phyloP scores from a whole-genome alignment of 768 basidiomycete genomes.

The Asterophora parasitica region DNA sequence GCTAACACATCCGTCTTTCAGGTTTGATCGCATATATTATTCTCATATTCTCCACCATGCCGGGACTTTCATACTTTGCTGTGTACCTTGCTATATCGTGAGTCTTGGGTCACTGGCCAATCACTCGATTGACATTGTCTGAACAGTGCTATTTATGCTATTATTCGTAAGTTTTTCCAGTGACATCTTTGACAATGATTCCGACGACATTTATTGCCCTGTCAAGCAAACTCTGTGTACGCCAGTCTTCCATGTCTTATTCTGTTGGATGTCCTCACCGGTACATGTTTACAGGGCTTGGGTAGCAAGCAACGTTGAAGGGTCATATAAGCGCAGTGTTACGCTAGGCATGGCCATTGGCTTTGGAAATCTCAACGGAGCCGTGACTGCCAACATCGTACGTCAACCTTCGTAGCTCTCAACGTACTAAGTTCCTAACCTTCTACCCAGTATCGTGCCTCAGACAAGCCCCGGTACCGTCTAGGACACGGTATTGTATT shows the following conservation, averaged over 20 bases:
- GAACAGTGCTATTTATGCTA: constrained; percentile 45
- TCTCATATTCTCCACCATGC: constrained; percentile 51
- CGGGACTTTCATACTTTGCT: constrained; percentile 69
- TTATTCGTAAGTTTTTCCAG: constrained; percentile 35
- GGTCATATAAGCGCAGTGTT: constrained; percentile 68
- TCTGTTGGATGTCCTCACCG: constrained; percentile 1
- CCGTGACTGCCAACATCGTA: constrained; percentile 62
- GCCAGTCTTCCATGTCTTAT: constrained; percentile 11
- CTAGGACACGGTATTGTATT: constrained; percentile 67
- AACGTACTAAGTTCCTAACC: neutral
- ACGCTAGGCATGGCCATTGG: constrained; percentile 70
- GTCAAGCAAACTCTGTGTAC: constrained; percentile 47
- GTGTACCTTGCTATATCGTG: constrained; percentile 67
- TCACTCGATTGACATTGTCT: neutral
- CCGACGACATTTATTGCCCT: neutral
- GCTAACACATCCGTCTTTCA: neutral
- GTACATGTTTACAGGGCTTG: constrained; percentile 46
- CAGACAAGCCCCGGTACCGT: constrained; percentile 62
- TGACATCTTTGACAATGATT: neutral
- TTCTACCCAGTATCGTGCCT: constrained; percentile 51
- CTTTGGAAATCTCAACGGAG: constrained; percentile 65
- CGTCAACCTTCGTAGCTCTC: constrained; percentile 20
- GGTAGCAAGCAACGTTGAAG: constrained; percentile 70
- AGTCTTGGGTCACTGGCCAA: constrained; percentile 22
- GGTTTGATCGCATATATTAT: constrained; percentile 63